Base-by-base conservation (phyloP, 2,329 filamentous ascomycete species). In the Fusarium globosum region DNA sequence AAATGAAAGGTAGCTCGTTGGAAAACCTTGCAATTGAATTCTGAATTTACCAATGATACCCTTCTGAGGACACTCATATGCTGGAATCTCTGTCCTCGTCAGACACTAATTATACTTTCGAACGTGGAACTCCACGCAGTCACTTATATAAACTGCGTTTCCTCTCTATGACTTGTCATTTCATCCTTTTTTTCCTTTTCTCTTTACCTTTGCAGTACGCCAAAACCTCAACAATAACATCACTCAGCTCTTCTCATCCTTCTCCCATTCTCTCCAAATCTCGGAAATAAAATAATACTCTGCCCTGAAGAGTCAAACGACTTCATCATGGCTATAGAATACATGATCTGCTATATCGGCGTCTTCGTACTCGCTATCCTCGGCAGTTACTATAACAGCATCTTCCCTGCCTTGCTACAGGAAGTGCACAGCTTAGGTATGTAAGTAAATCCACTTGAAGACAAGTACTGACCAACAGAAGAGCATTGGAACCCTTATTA, bases 1-100 rank as follows among this genome's bases (percentile, higher is more conserved):
- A 7, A 3, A 23, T 23, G 4, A 49, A 12, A 33, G 10, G 8
- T 7, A 21, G 4, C 13, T 11, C 1, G 6, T 11, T 4, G 13
- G 0, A 28, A 48, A 11, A 11, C 2, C 23, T 21, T 26, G 7
- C 4, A 7, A 11, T 6, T 21, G 13, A 15, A 21, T 11, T 15
- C 9, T 48, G 13, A 15, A 6, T 28, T 28, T 21, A 13, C 13
- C 13, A 28, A 28, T 28, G 9, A 21, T 6, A 7, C 4, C 12
- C 11, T 28, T 26, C 4, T 15, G 10, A 28, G 23, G 23, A 7
- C 8, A 15, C 20, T 4, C 43, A 21, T 21, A 28, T 15, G 23
- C 43, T 20, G 18, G 6, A 46, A 14, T 21, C 1, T 21, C 5
- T 46, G 13, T 28, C 18, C 43, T 28, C 13, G 7, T 28, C 13